Conservation (phyloP, 768 basidiomycete species). For the Trametes cinnabarina region DNA sequence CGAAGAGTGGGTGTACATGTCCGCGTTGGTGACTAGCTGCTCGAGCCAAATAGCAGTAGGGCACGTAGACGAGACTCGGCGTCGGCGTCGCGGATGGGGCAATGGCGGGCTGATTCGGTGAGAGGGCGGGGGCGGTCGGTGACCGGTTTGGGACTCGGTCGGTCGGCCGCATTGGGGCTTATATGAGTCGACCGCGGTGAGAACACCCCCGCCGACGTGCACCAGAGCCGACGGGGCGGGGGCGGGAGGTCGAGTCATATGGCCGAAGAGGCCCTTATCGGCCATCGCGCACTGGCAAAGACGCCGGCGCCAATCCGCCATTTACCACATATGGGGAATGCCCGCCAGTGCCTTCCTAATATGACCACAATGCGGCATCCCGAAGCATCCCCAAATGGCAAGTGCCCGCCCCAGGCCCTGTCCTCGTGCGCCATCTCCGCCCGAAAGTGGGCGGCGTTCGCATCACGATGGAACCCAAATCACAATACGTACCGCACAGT, state of each 20-base stretch:
- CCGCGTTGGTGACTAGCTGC: not conserved
- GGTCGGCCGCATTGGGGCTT: conserved; percentile 11
- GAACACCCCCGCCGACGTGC: not conserved
- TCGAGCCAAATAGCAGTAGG: not conserved
- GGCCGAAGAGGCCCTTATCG: conserved; percentile 6
- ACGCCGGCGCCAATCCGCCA: conserved; percentile 2
- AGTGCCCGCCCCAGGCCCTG: conserved; percentile 5
- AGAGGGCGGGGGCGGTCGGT: conserved; percentile 10
- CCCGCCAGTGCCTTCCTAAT: not conserved
- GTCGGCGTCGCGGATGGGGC: not conserved
- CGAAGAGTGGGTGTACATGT: conserved; percentile 7
- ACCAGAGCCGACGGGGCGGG: conserved; percentile 10
- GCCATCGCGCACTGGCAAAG: not conserved
- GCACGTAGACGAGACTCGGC: not conserved
- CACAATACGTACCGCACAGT: not conserved
- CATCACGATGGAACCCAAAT: not conserved
- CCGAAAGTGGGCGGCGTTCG: not conserved
- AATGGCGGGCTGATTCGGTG: not conserved
- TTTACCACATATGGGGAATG: conserved; percentile 4
- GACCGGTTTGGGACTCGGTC: conserved; percentile 8
- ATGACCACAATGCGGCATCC: not conserved
- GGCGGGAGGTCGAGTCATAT: conserved; percentile 20
- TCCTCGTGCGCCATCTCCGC: conserved; percentile 8
- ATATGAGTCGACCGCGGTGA: conserved; percentile 10
- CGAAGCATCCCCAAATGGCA: conserved; percentile 1